Conservation (phyloP, 768 basidiomycete species). For the Leccinum disarticulatum region DNA sequence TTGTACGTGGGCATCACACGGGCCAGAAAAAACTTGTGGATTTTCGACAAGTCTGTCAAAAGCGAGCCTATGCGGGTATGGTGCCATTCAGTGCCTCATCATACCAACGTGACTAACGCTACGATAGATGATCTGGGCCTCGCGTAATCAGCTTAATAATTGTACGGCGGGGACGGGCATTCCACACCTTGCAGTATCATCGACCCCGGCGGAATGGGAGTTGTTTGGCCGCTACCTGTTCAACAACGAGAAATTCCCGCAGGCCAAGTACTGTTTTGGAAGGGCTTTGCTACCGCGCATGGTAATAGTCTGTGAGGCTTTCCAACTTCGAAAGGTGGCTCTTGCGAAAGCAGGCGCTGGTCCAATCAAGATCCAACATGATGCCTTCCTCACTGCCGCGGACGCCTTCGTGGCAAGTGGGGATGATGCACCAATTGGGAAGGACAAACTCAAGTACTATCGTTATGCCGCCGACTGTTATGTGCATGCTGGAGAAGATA, state of each 20-base stretch:
- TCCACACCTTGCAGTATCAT: slow-evolving; percentile 55
- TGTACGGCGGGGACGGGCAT: slow-evolving; percentile 49
- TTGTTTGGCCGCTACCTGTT: slow-evolving; percentile 44
- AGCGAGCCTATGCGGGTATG: too few relatives aligned
- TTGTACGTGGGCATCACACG: too few relatives aligned
- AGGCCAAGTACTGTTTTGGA: slow-evolving; percentile 55
- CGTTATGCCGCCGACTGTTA: slow-evolving; percentile 49
- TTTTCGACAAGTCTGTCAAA: too few relatives aligned
- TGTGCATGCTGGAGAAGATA: slow-evolving; percentile 38
- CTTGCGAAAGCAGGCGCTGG: slow-evolving; percentile 30
- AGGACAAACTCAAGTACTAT: slow-evolving; percentile 38
- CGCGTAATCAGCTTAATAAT: slow-evolving; percentile 44
- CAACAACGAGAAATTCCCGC: slow-evolving; percentile 39
- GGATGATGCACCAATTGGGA: slow-evolving; percentile 23
- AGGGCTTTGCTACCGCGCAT: slow-evolving; percentile 45
- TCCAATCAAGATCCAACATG: slow-evolving; percentile 7
- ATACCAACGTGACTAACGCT: not conserved
- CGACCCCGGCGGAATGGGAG: slow-evolving; percentile 49
- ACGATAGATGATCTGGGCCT: slow-evolving; percentile 51
- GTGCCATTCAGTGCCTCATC: not conserved
- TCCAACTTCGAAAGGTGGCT: slow-evolving; percentile 53
- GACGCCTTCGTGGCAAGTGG: slow-evolving; percentile 48
- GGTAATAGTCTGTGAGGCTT: slow-evolving; percentile 49
- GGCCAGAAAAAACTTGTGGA: too few relatives aligned
- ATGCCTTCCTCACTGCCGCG: slow-evolving; percentile 47